These are phyloP conservation scores for Cryoendolithus antarcticus DNA, from an alignment of 2,329 filamentous ascomycete species.

Conservation along the genomic window DNA sequence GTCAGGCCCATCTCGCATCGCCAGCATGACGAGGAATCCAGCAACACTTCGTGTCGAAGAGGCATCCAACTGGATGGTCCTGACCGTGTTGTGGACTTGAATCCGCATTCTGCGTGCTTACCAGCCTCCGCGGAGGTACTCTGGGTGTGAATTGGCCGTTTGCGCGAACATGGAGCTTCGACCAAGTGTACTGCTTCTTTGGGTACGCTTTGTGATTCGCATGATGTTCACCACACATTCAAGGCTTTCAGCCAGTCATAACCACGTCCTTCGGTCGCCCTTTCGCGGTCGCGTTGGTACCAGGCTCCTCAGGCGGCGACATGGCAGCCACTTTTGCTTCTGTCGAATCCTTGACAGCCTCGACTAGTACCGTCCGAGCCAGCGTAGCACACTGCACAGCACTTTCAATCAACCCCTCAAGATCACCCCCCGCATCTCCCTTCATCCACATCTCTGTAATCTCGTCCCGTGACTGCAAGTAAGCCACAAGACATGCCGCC, in stretches of 20 bases:
- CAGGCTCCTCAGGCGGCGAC: conserved; percentile 1
- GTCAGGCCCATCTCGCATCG: too few species aligned
- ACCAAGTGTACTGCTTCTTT: too few species aligned
- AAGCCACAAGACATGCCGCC: conserved; percentile 81
- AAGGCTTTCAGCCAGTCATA: conserved; percentile 19
- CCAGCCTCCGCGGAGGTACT: too few species aligned
- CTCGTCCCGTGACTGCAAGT: conserved; percentile 76
- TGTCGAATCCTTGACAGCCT: conserved; percentile 47
- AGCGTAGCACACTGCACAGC: conserved; percentile 51
- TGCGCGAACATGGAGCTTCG: too few species aligned
- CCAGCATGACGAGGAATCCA: too few species aligned
- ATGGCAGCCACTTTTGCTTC: conserved; percentile 22
- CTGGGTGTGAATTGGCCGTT: too few species aligned
- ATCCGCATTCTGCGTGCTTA: too few species aligned
- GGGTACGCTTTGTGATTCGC: too few species aligned
- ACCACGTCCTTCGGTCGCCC: conserved; percentile 12
- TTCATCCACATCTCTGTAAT: conserved; percentile 93
- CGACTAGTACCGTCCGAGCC: conserved; percentile 46
- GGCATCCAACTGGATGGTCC: too few species aligned
- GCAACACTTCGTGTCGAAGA: too few species aligned
- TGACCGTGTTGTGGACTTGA: too few species aligned
- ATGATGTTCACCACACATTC: too few species aligned
- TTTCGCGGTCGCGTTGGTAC: conserved; percentile 3
- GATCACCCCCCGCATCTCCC: conserved; percentile 44
- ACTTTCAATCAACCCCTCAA: conserved; percentile 47